Evolutionary conservation across 257 asterid species (phyloP).

Genomic region (Parsonsia alboflavescens): DNA sequence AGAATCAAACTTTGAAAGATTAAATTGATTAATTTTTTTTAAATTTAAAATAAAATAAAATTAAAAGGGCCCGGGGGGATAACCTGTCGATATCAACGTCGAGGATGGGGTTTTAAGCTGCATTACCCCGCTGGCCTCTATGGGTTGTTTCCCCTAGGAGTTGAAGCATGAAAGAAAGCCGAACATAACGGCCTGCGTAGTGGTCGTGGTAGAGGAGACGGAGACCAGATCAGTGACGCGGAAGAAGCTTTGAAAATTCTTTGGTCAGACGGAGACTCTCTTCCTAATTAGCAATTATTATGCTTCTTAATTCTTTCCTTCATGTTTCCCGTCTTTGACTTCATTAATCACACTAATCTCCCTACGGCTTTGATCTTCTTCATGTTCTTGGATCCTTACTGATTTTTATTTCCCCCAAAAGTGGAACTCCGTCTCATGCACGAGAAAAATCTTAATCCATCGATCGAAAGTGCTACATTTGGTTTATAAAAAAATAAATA

Average conservation of each 20-base stretch:
- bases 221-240: conserved; percentile 3
- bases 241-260: conserved; percentile 14
- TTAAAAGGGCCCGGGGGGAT: neutral
- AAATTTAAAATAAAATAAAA: no score
- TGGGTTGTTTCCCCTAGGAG: neutral
- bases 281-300: neutral
- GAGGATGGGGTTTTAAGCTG: neutral
- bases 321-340: conserved; percentile 1
- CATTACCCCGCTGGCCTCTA: no score
- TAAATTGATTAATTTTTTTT: no score
- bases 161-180: neutral
- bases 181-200: neutral
- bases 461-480: no score
- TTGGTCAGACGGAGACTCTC: conserved; percentile 2
- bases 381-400: neutral
- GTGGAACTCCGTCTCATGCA: no score
- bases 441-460: no score
- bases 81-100: conserved; percentile 5
- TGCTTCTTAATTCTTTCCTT: neutral
- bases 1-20: no score
- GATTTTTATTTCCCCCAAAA: neutral
- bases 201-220: neutral
- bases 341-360: neutral
- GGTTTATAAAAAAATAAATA: no score
- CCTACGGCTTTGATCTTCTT: conserved; percentile 1